Evolutionary conservation across 768 basidiomycete genomes (phyloP), one percentile per base, ranked within the genome.

Genomic region (Chalciporus piperatus): DNA sequence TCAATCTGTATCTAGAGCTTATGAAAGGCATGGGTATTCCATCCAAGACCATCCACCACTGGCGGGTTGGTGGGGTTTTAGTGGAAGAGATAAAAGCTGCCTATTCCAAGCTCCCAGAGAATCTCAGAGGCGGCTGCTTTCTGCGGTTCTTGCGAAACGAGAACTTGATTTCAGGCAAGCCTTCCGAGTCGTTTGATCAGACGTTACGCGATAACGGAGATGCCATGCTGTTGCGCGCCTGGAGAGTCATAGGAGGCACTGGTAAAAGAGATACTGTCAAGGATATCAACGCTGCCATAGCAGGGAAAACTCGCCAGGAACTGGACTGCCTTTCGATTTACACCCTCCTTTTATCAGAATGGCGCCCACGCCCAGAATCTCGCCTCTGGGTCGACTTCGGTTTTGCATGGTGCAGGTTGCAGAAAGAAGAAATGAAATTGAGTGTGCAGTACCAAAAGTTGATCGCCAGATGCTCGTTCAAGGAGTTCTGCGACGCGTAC

Each of bases 111-210:
- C 11, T 70, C 10, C 70, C 71, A 3, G 35, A 45, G 9, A 2
- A 22, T 16, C 12, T 9, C 16, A 59, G 67, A 45, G 72, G 69
- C 13, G 48, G 19, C 13, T 71, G 67, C 55, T 74, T 70, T 43
- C 44, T 65, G 1, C 72, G 74, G 74, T 72, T 74, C 47, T 54
- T 72, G 35, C 22, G 67, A 32, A 69, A 75, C 48, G 62, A 69
- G 39, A 52, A 65, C 41, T 47, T 73, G 10, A 37, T 74, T 30
- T 38, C 46, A n/a, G 12, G 20, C 30, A 9, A 46, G 19, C 25
- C 44, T n/a, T n/a, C n/a, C n/a, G n/a, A n/a, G 6, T 17, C 37
- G 11, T 20, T 38, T n/a, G n/a, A n/a, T 4, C 20, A 30, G 14
- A 20, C 49, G 12, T 14, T 13, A 3, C 35, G 17, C 6, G 32